These are phyloP conservation scores for Podospora pseudocomata DNA, from an alignment of 495 filamentous ascomycete species.

Conservation along the genomic window DNA sequence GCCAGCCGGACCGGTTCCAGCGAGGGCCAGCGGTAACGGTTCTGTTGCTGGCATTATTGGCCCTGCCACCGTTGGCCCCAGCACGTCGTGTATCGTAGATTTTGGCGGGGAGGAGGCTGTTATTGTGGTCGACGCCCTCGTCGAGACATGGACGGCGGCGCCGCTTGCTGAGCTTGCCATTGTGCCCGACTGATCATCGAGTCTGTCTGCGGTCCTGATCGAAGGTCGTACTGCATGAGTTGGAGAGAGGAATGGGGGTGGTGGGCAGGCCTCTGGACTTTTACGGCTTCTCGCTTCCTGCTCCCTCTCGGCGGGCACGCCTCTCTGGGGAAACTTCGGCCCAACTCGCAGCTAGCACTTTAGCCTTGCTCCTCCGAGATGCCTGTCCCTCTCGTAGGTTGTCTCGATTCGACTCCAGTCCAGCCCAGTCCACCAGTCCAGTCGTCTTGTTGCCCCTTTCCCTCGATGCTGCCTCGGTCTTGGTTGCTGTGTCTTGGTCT, in stretches of 20 bases:
- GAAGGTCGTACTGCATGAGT: constrained; percentile 2
- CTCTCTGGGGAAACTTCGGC: constrained; percentile 10
- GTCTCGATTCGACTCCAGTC: neutral
- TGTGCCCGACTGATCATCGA: constrained; percentile 29
- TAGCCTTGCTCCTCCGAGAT: constrained; percentile 7
- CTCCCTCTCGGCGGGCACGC: constrained; percentile 1
- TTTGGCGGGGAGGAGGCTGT: constrained; percentile 1
- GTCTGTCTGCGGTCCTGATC: constrained; percentile 10
- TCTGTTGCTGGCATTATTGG: neutral
- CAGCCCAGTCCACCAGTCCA: neutral
- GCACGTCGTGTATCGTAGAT: neutral
- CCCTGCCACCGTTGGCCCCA: neutral
- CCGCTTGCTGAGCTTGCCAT: constrained; percentile 28
- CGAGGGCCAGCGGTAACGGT: constrained; percentile 6
- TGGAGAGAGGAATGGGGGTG: constrained; percentile 5
- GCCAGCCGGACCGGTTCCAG: neutral
- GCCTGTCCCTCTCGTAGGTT: neutral
- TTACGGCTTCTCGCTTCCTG: constrained; percentile 6
- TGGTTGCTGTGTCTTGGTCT: neutral
- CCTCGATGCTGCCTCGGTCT: too few species aligned
- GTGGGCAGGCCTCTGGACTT: neutral
- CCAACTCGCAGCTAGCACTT: constrained; percentile 6
- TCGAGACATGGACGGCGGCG: constrained; percentile 26
- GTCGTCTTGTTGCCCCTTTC: neutral
- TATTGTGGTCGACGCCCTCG: constrained; percentile 19